Base-by-base conservation (phyloP, 2,329 filamentous ascomycete genomes). In the Periconia sp. region DNA sequence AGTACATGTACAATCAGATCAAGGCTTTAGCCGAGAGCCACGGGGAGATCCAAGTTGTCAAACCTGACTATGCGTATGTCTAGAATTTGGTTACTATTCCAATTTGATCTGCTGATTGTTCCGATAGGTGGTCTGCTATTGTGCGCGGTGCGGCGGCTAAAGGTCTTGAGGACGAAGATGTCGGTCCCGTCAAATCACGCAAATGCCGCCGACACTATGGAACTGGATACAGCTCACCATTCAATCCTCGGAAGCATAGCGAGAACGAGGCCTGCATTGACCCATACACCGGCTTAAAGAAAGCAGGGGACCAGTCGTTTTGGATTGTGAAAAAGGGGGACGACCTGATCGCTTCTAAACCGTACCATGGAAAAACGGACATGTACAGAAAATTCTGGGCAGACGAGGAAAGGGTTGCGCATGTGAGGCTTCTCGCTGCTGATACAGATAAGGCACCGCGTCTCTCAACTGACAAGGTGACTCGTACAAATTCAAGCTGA, bases 121-220 rank as follows among this genome's bases (percentile, higher is more conserved):
- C 10, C 0, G 4, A 11, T 21, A 65, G 61, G 0, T 66, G 63
- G 63, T 60, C 58, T 0, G 59, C 61, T 3, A 43, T 65, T 1
- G 57, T 43, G 7, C 53, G 63, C 10, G 59, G 58, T n/a, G 59
- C 63, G 1, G 43, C 41, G 0, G 46, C 36, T 1, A 63, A 60
- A 35, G 61, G 61, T 1, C 47, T 66, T 1, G 54, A 65, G 28
- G 40, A 34, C 2, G 39, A 44, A 8, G 30, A 13, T 0, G 10
- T 10, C n/a, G 10, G n/a, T 0, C 2, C 30, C 0, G 39, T 62
- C 21, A 28, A 26, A 28, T 41, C 43, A 1, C 55, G 60, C 11
- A 61, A 60, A 19, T 54, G 50, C 15, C 56, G 61, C 4, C 33
- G 58, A 1, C 15, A 54, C 15, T 66, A 64, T 18, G 61, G 61